Evolutionary conservation across 2,329 filamentous ascomycete genomes (phyloP), one percentile per base, ranked within the genome.

Genomic region (Pestalotiopsis sp.): DNA sequence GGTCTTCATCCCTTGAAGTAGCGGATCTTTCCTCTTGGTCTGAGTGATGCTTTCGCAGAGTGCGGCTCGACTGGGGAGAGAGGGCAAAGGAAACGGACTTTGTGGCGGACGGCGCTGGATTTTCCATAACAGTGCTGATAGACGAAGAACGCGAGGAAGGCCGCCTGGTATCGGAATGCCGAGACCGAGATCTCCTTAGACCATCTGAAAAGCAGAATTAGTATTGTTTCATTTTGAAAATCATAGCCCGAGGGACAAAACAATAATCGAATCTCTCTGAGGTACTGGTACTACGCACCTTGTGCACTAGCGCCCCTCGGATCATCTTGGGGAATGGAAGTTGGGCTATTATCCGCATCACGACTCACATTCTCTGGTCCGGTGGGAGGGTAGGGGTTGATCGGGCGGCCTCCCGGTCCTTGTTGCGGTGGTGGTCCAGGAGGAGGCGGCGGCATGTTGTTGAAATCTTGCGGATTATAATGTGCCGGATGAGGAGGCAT

Each of bases 301-400:
- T 78, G 72, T 74, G 75, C 71, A 75, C 70, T 72, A 76, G 73
- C 71, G 68, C 73, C 71, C 72, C 76, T 75, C 56, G 64, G 64
- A 57, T 64, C 65, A 66, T 68, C 64, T 38, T 52, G 58, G 72
- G 71, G 71, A 73, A 73, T 69, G 68, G 69, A 71, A 66, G 57
- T 25, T 60, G 20, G 36, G 31, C 66, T 76, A 70, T 73, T 73
- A 76, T 68, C 72, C 65, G 70, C 71, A 64, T 70, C 68, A 71
- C 69, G 73, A 78, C 76, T 78, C 77, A 79, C 76, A 76, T 78
- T 74, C 75, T 78, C 76, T 74, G 77, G 77, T 31, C 75, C 75
- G 25, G 74, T 71, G 31, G 69, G 69, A 36, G 68, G 69, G 23
- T 69, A 69, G 25, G 41, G 23, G 36, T 56, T 13, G 31, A 39